Evolutionary conservation across 1,284 basidiomycete species (phyloP).

Genomic region (Irpex lacteus): DNA sequence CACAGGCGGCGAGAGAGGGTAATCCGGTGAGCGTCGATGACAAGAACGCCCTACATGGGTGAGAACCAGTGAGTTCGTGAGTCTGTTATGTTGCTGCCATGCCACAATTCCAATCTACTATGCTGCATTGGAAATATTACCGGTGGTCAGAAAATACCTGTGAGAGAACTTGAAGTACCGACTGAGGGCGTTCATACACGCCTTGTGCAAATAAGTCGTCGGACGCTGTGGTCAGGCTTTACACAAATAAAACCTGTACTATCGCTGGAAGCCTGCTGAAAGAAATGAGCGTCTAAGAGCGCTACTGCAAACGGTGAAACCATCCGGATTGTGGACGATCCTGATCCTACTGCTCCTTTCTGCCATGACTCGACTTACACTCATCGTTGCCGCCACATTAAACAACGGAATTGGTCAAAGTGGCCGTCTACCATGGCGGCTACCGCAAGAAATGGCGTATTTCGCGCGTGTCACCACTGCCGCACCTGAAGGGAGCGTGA

Average conservation of each 20-base stretch:
- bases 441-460: conserved; percentile 91
- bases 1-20: neutral
- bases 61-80: no score
- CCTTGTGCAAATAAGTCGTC: no score
- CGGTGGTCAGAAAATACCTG: no score
- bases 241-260: no score
- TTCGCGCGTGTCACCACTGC: conserved; percentile 79
- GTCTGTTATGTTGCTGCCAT: no score
- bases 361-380: conserved; percentile 63
- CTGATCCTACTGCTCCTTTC: neutral
- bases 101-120: no score
- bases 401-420: conserved; percentile 86
- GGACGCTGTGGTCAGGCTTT: no score
- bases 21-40: neutral
- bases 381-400: conserved; percentile 91
- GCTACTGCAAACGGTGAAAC: neutral
- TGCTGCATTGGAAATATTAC: no score
- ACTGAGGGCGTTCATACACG: no score
- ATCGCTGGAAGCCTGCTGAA: neutral
- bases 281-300: neutral
- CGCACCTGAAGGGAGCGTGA: conserved; percentile 55
- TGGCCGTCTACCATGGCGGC: conserved; percentile 83
- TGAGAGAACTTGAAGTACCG: no score
- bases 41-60: neutral
- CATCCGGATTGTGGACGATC: neutral